These are phyloP conservation scores for Lumnitzera littorea DNA, from an alignment of 345 rosid species.

Conservation along the genomic window DNA sequence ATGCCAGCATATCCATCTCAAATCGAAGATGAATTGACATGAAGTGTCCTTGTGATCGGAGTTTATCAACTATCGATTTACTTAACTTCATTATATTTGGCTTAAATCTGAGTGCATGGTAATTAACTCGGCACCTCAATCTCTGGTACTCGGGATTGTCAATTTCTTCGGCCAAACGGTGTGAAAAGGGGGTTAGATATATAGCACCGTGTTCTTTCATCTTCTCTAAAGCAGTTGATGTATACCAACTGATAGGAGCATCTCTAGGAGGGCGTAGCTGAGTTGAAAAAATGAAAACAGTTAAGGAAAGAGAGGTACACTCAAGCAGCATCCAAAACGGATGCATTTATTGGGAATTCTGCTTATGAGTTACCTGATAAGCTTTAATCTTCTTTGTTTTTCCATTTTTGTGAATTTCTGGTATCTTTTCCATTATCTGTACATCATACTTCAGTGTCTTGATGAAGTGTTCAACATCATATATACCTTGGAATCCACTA, in stretches of 20 bases:
- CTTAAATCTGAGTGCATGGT: conserved; percentile 93
- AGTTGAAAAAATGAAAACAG: conserved; percentile 5
- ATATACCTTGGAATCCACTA: conserved; percentile 95
- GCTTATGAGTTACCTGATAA: conserved; percentile 48
- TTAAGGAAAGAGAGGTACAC: conserved; percentile 1
- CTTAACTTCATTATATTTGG: conserved; percentile 90
- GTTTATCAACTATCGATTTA: conserved; percentile 86
- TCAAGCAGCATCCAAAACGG: neutral
- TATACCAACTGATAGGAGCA: conserved; percentile 91
- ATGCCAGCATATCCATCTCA: conserved; percentile 99
- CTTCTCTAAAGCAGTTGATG: conserved; percentile 67
- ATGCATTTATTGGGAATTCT: neutral
- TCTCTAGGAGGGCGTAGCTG: conserved; percentile 92
- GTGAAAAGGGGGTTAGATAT: conserved; percentile 95
- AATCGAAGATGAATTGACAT: conserved; percentile 99
- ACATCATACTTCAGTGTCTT: conserved; percentile 77
- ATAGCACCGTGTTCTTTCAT: conserved; percentile 95
- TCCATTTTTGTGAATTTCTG: conserved; percentile 81
- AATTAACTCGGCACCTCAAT: conserved; percentile 96
- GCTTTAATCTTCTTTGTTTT: conserved; percentile 86
- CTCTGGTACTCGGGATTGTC: conserved; percentile 88
- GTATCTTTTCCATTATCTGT: conserved; percentile 75
- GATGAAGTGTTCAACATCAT: conserved; percentile 92
- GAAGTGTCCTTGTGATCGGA: conserved; percentile 95
- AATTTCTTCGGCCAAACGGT: conserved; percentile 96